A percentile compares a stretch with the other conserved stretches of the same genome.
Evolutionary conservation across 1,284 basidiomycete genomes (phyloP).

Genomic region (Schizophyllum amplum): DNA sequence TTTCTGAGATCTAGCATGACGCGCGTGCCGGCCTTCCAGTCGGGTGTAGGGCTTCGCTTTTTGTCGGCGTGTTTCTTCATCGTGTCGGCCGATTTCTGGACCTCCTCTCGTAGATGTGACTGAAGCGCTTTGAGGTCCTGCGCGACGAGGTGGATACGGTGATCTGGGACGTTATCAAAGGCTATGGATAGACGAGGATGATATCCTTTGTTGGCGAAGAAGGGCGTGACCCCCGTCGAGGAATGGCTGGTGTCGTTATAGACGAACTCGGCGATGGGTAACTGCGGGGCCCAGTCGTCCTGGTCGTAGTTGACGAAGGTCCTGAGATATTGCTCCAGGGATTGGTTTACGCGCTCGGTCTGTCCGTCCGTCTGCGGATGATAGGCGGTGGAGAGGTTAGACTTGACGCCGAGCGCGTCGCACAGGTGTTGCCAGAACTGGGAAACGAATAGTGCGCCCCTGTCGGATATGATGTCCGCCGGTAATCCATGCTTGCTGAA

Average conservation of each 20-base stretch:
- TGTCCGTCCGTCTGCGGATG: conserved; percentile 38
- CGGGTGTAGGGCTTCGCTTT: too few relatives aligned
- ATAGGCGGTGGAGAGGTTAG: conserved; percentile 18
- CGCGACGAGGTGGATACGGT: too few relatives aligned
- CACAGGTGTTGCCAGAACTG: conserved; percentile 18
- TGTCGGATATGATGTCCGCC: conserved; percentile 20
- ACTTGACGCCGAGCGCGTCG: conserved; percentile 12
- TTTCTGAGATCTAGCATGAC: not conserved
- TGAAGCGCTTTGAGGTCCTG: too few relatives aligned
- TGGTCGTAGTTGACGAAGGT: not conserved
- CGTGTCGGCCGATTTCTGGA: too few relatives aligned
- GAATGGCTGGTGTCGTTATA: conserved; percentile 22
- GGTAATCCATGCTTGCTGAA: conserved; percentile 23
- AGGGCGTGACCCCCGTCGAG: conserved; percentile 16
- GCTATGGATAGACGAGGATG: conserved; percentile 6
- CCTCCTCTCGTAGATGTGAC: too few relatives aligned
- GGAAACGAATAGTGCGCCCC: conserved; percentile 20
- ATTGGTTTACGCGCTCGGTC: conserved; percentile 22
- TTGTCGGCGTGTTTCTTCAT: too few relatives aligned
- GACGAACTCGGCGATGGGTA: conserved; percentile 24
- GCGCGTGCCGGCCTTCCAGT: too few relatives aligned
- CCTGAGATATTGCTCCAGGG: conserved; percentile 1
- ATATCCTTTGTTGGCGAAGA: conserved; percentile 14
- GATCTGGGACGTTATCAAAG: too few relatives aligned
- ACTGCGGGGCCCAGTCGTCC: not conserved